Evolutionary conservation across 257 asterid genomes (phyloP).

Genomic region (Agastache rugosa): DNA sequence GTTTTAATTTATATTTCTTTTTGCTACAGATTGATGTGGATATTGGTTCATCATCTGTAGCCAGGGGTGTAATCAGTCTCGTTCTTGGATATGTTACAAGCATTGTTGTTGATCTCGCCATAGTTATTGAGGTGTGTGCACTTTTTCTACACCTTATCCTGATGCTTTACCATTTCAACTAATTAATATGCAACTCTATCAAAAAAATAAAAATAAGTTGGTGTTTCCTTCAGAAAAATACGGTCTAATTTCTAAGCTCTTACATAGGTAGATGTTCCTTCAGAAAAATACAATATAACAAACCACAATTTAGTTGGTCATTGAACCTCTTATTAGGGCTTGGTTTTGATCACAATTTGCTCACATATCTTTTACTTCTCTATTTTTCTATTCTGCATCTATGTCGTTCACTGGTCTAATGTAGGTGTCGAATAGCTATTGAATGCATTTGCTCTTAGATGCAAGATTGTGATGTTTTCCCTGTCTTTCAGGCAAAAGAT

Average conservation of each 20-base stretch:
- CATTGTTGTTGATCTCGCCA: conserved; percentile 94
- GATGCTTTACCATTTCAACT: not conserved
- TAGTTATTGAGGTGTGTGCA: conserved; percentile 77
- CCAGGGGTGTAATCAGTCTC: conserved; percentile 88
- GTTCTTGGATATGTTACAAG: conserved; percentile 94
- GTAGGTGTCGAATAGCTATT: not conserved
- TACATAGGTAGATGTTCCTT: not conserved
- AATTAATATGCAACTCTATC: not conserved
- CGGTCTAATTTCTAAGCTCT: conserved; percentile 7
- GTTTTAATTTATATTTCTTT: conserved; percentile 18
- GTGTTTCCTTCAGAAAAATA: conserved; percentile 12
- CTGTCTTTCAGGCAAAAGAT: conserved; percentile 72
- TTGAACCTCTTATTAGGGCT: not conserved
- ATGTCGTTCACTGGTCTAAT: not conserved
- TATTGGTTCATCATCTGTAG: conserved; percentile 98
- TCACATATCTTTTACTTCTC: not conserved
- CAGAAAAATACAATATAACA: not conserved
- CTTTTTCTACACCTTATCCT: conserved; percentile 18
- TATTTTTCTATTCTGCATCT: not conserved
- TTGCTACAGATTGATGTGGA: conserved; percentile 91
- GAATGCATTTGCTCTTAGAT: not conserved
- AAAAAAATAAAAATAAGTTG: not conserved
- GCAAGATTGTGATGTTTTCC: not conserved
- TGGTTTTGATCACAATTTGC: not conserved
- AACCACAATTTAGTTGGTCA: not conserved